Evolutionary conservation across 2,329 filamentous ascomycete genomes (phyloP).

Genomic region (Microascus cirrosus): DNA sequence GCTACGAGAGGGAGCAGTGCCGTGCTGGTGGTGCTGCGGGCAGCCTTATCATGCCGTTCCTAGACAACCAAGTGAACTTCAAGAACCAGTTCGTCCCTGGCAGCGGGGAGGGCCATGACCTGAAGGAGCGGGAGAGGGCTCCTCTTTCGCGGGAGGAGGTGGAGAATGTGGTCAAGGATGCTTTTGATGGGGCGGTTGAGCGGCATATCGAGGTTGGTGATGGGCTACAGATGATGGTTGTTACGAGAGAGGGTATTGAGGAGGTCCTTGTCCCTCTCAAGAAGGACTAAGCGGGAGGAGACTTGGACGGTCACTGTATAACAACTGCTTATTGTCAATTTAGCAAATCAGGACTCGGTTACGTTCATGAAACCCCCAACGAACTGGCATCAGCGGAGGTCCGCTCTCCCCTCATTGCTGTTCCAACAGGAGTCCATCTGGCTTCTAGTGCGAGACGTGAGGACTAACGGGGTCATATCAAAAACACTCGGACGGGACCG

Average conservation of each 20-base stretch:
- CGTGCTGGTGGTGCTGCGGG: slow-evolving; percentile 85
- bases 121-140: slow-evolving; percentile 59
- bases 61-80: slow-evolving; percentile 99
- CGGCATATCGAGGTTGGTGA: slow-evolving; percentile 99
- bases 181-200: slow-evolving; percentile 95
- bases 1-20: slow-evolving; percentile 95
- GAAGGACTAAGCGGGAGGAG: slow-evolving; percentile 54
- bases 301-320: background rate
- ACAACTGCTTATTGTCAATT: background rate
- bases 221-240: slow-evolving; percentile 87
- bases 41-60: slow-evolving; percentile 95
- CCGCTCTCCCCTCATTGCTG: too few relatives aligned
- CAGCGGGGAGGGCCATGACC: slow-evolving; percentile 70
- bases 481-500: too few relatives aligned
- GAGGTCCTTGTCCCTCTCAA: slow-evolving; percentile 79
- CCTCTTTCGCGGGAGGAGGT: slow-evolving; percentile 65
- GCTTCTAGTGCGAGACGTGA: too few relatives aligned
- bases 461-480: too few relatives aligned
- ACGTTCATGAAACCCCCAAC: background rate
- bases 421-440: too few relatives aligned
- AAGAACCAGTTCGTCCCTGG: slow-evolving; percentile 96
- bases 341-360: background rate
- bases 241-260: slow-evolving; percentile 79
- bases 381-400: background rate
- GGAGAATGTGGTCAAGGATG: slow-evolving; percentile 85